Percentiles rank a stretch among this genome's conserved stretches.
phyloP scores from a whole-genome alignment of 2,329 filamentous ascomycete species.

The Penicillium hordei region DNA sequence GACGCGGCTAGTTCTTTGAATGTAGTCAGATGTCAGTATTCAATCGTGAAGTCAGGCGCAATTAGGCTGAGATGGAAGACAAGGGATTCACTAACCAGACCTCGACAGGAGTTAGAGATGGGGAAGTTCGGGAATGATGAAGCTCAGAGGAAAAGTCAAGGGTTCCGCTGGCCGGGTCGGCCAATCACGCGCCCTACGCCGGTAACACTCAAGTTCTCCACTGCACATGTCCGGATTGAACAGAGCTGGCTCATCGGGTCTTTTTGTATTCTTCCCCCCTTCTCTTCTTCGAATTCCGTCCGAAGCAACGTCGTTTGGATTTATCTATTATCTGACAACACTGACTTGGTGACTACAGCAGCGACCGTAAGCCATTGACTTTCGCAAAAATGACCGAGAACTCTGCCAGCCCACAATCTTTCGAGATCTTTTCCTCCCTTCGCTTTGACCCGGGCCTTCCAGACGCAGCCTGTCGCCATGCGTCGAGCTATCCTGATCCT shows the following conservation, averaged over 20 bases:
- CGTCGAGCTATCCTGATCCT: conserved; percentile 39
- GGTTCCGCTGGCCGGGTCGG: conserved; percentile 26
- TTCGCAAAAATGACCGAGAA: conserved; percentile 16
- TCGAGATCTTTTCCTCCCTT: conserved; percentile 68
- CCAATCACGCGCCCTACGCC: conserved; percentile 34
- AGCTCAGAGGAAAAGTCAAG: conserved; percentile 39
- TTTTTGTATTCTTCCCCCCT: conserved; percentile 13
- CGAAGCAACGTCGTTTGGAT: background rate
- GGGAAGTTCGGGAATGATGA: conserved; percentile 28
- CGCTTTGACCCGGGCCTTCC: conserved; percentile 66
- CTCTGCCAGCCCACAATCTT: conserved; percentile 31
- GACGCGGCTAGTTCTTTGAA: conserved; percentile 16
- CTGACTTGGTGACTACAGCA: conserved; percentile 17
- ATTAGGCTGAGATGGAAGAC: conserved; percentile 1
- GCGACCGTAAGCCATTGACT: conserved; percentile 20
- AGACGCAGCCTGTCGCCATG: conserved; percentile 27
- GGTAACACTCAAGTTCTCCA: conserved; percentile 21
- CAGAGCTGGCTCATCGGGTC: conserved; percentile 5
- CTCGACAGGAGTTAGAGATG: conserved; percentile 29
- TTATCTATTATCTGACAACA: background rate
- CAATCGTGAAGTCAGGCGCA: conserved; percentile 9
- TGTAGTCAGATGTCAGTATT: conserved; percentile 2
- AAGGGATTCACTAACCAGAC: conserved; percentile 21
- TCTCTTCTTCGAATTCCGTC: conserved; percentile 15
- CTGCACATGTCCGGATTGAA: conserved; percentile 16